These are phyloP conservation scores for Talaromyces rugulosus DNA, from an alignment of 2,329 filamentous ascomycete species.

Conservation along the genomic window DNA sequence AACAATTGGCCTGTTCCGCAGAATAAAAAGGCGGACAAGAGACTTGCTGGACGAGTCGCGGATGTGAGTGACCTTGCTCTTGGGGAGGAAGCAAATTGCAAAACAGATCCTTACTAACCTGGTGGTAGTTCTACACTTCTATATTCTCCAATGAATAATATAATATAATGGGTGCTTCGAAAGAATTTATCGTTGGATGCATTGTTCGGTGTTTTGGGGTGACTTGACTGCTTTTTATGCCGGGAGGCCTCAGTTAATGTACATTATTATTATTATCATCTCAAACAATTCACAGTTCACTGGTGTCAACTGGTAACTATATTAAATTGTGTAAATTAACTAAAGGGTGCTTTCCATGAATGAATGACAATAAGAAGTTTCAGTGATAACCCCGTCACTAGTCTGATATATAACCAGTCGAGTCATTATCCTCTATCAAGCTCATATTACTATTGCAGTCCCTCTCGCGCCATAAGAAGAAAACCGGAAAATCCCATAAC, in stretches of 20 bases:
- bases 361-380: not conserved
- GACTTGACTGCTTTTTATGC: not conserved
- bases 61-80: conserved; percentile 32
- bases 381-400: not conserved
- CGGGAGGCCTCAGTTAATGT: not conserved
- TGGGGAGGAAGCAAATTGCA: not conserved
- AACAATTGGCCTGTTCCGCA: conserved; percentile 75
- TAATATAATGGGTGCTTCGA: not conserved
- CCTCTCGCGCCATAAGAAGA: not conserved
- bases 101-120: not conserved
- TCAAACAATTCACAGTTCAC: not conserved
- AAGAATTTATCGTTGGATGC: not conserved
- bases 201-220: not conserved
- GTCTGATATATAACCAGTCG: not conserved
- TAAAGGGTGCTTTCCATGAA: not conserved
- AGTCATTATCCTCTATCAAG: not conserved
- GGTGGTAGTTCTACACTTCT: conserved; percentile 11
- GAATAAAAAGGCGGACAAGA: conserved; percentile 7
- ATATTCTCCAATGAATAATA: conserved; percentile 12
- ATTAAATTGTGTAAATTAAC: not conserved
- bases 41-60: conserved; percentile 12
- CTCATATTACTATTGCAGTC: not conserved
- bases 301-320: not conserved
- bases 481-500: not conserved
- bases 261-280: not conserved